Conservation (phyloP, 352 stramenopile species). For the Plasmopara muralis region DNA sequence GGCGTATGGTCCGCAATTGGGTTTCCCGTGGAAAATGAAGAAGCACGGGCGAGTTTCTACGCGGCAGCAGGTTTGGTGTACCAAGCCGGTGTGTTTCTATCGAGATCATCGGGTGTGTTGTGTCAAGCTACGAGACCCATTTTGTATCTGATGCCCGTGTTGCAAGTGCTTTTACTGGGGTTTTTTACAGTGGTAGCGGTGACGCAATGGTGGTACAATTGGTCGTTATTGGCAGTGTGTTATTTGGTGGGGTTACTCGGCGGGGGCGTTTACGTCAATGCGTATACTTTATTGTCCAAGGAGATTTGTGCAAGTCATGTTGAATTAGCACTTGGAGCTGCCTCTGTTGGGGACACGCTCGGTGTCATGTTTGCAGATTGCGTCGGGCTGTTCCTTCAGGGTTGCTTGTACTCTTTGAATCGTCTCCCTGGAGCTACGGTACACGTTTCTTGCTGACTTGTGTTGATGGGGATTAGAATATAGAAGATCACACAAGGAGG, state of each 20-base stretch:
- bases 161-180: slow-evolving; percentile 81
- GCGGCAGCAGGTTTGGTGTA: slow-evolving; percentile 86
- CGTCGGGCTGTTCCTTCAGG: slow-evolving; percentile 84
- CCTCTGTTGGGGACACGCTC: slow-evolving; percentile 86
- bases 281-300: slow-evolving; percentile 82
- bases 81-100: slow-evolving; percentile 91
- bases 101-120: slow-evolving; percentile 81
- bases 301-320: slow-evolving; percentile 62
- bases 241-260: slow-evolving; percentile 87
- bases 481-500: no score
- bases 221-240: slow-evolving; percentile 66
- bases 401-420: slow-evolving; percentile 88
- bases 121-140: slow-evolving; percentile 62
- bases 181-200: slow-evolving; percentile 84
- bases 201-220: slow-evolving; percentile 85
- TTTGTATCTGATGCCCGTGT: slow-evolving; percentile 84
- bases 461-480: no score
- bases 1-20: slow-evolving; percentile 92
- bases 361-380: slow-evolving; percentile 89
- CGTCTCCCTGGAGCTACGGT: slow-evolving; percentile 55
- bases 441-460: slow-evolving; percentile 40
- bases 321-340: slow-evolving; percentile 84
- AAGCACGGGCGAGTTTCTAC: slow-evolving; percentile 85
- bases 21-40: slow-evolving; percentile 78
- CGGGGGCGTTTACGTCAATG: slow-evolving; percentile 89